Evolutionary conservation across 192 early-diverging fungal genomes (phyloP).

Genomic region (Hyaloraphidium curvatum): DNA sequence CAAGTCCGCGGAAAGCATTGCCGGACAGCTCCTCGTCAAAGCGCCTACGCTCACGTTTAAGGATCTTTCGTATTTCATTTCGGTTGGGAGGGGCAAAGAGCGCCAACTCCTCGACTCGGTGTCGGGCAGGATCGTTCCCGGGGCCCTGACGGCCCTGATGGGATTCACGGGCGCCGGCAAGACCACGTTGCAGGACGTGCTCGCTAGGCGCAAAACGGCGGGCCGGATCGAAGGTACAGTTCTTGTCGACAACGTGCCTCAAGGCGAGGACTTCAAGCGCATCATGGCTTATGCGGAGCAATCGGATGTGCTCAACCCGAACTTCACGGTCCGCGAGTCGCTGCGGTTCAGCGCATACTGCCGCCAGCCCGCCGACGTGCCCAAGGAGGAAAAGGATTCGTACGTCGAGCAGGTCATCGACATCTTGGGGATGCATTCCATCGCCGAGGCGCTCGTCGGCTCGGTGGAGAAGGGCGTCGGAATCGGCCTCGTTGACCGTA

Average conservation of each 20-base stretch:
- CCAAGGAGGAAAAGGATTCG: conserved; percentile 39
- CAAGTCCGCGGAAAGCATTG: too few relatives aligned
- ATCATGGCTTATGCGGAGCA: conserved; percentile 2
- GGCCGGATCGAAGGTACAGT: conserved; percentile 43
- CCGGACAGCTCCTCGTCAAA: too few relatives aligned
- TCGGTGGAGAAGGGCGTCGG: conserved; percentile 46
- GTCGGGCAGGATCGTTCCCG: conserved; percentile 52
- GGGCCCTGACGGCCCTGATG: conserved; percentile 63
- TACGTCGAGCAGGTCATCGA: conserved; percentile 59
- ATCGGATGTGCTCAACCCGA: not conserved
- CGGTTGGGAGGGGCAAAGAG: conserved; percentile 36
- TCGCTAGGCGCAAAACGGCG: conserved; percentile 60
- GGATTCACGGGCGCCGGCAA: conserved; percentile 55
- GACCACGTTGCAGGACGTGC: conserved; percentile 53
- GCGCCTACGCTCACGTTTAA: conserved; percentile 37
- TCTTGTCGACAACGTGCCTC: conserved; percentile 41
- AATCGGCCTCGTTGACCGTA: conserved; percentile 73
- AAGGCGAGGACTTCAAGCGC: conserved; percentile 15
- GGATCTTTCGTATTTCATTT: conserved; percentile 44
- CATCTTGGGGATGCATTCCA: conserved; percentile 50
- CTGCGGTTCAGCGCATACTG: conserved; percentile 56
- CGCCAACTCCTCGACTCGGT: conserved; percentile 46
- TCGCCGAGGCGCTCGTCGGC: conserved; percentile 55
- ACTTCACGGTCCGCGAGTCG: conserved; percentile 51
- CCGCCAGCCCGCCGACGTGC: conserved; percentile 42